Evolutionary conservation across 306 rosid species (phyloP).

Genomic region (Mucuna pruriens): DNA sequence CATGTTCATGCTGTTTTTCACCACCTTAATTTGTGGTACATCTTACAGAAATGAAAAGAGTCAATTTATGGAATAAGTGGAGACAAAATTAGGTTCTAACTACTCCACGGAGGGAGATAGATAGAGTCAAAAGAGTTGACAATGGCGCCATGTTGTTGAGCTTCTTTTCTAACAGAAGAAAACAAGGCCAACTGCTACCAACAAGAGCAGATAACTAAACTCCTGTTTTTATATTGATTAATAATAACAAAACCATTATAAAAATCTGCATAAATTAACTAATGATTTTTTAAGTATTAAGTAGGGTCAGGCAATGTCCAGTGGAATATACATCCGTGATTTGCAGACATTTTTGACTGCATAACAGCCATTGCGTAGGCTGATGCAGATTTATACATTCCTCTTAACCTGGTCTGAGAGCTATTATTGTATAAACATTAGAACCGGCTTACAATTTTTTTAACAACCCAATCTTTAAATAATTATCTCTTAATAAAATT

Average conservation of each 20-base stretch:
- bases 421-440: background rate
- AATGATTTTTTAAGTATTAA: slow-evolving; percentile 9
- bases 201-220: slow-evolving; percentile 30
- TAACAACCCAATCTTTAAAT: background rate
- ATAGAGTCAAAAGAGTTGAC: slow-evolving; percentile 57
- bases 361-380: background rate
- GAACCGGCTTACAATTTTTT: background rate
- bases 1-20: slow-evolving; percentile 23
- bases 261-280: background rate
- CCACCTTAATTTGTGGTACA: slow-evolving; percentile 18
- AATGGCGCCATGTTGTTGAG: slow-evolving; percentile 58
- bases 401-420: background rate
- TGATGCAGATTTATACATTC: slow-evolving; percentile 23
- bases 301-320: slow-evolving; percentile 23
- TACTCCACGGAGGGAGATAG: slow-evolving; percentile 47
- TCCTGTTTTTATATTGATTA: slow-evolving; percentile 8
- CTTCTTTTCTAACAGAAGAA: slow-evolving; percentile 62
- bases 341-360: slow-evolving; percentile 41
- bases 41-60: background rate
- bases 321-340: slow-evolving; percentile 37
- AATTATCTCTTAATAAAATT: background rate
- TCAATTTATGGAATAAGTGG: slow-evolving; percentile 22
- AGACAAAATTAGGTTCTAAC: slow-evolving; percentile 57
- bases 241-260: slow-evolving; percentile 30
- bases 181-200: slow-evolving; percentile 62